Percentiles rank a stretch among this genome's conserved stretches.
phyloP scores from a whole-genome alignment of 78 protist species.

The Creolimax fragrantissima region DNA sequence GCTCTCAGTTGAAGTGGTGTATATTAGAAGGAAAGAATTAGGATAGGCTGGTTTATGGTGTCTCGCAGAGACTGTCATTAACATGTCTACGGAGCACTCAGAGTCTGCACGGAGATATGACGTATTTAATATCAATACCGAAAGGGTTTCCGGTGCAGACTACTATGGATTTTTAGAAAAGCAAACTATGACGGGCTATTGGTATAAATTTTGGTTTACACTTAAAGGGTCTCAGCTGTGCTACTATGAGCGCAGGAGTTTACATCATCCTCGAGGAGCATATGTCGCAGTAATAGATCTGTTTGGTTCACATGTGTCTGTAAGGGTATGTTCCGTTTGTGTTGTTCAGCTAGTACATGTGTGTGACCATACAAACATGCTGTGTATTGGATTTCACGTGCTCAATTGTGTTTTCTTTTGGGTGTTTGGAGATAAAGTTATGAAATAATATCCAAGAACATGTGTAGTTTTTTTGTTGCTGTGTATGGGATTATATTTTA shows the following conservation, averaged over 20 bases:
- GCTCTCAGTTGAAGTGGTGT: no score
- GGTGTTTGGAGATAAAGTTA: no score
- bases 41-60: no score
- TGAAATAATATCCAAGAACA: no score
- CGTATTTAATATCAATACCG: neutral
- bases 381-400: no score
- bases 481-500: no score
- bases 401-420: no score
- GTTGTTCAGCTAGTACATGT: no score
- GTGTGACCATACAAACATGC: no score
- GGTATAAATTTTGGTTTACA: neutral
- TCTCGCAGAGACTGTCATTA: no score
- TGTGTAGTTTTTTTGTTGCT: no score
- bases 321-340: neutral
- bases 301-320: neutral
- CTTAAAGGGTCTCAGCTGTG: constrained; percentile 1
- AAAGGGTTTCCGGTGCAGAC: neutral
- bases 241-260: neutral
- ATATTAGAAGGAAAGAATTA: no score
- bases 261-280: neutral
- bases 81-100: neutral
- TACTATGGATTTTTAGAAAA: neutral
- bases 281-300: neutral
- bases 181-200: neutral
- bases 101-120: neutral